Base-by-base conservation (phyloP, 352 stramenopile genomes). In the Phytophthora macrochlamydospora region DNA sequence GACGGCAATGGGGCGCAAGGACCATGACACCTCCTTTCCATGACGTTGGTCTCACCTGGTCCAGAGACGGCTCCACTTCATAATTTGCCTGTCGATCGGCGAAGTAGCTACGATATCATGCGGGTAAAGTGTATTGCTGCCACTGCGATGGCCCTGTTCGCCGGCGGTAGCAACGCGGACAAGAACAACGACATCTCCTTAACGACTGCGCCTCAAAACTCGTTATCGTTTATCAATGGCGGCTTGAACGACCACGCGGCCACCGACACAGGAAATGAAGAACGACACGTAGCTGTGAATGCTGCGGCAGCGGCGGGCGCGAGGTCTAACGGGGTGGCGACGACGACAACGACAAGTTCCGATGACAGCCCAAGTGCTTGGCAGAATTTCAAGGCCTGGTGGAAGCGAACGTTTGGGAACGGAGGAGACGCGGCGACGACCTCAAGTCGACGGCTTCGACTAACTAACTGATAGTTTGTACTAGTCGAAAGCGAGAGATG, bases 271-370 rank as follows among this genome's bases (percentile, higher is more conserved):
- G 35, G 35, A 40, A 49, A 49, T 11, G 43, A 49, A 7, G 43
- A 49, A 7, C 43, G 43, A 28, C 43, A 29, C 5, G 14, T 7
- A 29, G 43, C 11, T 8, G 43, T 49, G 7, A 49, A n/a, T 49
- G 43, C 43, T 2, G 43, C 43, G 43, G 43, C 43, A 11, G 43
- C 43, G 6, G 43, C 43, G 24, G 43, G 43, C 7, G 43, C 13
- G 14, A 49, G 43, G 29, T 18, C 14, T 28, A 49, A 49, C 43
- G 43, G 43, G 43, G 4, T 64, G 43, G 33, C 69, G 18, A 24
- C 18, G 7, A 48, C n/a, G 65, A 69, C 49, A 69, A 69, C 12
- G 59, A 46, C 40, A 13, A 28, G 13, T 8, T 49, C 43, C 29
- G 43, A 49, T 7, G 43, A 49, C 14, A 40, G 9, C 9, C 43